Percentiles rank a stretch among this genome's conserved stretches.
phyloP scores from a whole-genome alignment of 1,284 basidiomycete genomes.

The Sphagnurus paluster region DNA sequence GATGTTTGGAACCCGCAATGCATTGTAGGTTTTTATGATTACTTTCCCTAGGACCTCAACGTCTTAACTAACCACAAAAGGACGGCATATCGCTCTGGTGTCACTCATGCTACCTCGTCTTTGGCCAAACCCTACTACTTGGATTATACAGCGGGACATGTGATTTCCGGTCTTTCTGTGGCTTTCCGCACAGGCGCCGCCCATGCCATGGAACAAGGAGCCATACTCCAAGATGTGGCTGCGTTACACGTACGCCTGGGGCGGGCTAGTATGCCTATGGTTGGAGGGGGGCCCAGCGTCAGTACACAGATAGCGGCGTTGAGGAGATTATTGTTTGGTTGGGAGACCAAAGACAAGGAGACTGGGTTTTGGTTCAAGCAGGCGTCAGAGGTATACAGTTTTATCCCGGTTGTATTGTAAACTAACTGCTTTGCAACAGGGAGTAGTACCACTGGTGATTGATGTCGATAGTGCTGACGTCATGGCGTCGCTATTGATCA shows the following conservation, averaged over 20 bases:
- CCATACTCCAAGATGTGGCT: slow-evolving; percentile 67
- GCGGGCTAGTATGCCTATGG: slow-evolving; percentile 39
- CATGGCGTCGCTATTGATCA: slow-evolving; percentile 72
- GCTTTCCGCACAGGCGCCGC: slow-evolving; percentile 63
- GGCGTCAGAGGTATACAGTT: slow-evolving; percentile 52
- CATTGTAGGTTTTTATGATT: slow-evolving; percentile 58
- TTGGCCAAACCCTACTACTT: slow-evolving; percentile 47
- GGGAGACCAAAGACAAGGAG: slow-evolving; percentile 44
- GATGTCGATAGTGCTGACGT: slow-evolving; percentile 73
- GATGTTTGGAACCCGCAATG: slow-evolving; percentile 69
- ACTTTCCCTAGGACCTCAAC: neutral
- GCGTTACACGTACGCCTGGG: slow-evolving; percentile 74
- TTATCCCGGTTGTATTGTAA: slow-evolving; percentile 1
- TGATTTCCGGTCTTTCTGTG: slow-evolving; percentile 68
- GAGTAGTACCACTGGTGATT: slow-evolving; percentile 62
- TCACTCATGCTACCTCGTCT: slow-evolving; percentile 53
- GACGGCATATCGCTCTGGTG: slow-evolving; percentile 64
- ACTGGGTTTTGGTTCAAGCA: slow-evolving; percentile 56
- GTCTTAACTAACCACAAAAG: slow-evolving; percentile 28
- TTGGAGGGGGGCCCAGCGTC: slow-evolving; percentile 47
- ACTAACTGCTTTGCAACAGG: slow-evolving; percentile 30
- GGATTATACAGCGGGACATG: slow-evolving; percentile 43
- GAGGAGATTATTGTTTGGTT: slow-evolving; percentile 53
- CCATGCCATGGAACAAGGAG: slow-evolving; percentile 64
- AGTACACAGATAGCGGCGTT: slow-evolving; percentile 75